These are phyloP conservation scores for Talaromyces ruber DNA, from an alignment of 495 filamentous ascomycete genomes.

Conservation along the genomic window DNA sequence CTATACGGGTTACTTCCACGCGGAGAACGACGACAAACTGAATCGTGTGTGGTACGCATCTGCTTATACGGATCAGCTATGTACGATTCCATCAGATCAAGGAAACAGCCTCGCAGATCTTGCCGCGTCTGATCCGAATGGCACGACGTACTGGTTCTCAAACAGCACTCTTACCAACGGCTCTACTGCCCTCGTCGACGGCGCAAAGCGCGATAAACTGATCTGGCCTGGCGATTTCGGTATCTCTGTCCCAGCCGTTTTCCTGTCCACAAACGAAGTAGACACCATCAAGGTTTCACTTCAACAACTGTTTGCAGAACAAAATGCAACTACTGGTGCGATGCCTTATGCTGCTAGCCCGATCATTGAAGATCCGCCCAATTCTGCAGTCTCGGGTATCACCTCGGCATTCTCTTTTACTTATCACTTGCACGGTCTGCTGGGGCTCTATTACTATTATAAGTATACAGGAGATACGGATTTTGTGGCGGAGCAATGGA, in stretches of 20 bases:
- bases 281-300: slow-evolving; percentile 31
- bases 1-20: slow-evolving; percentile 54
- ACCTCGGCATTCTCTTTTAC: slow-evolving; percentile 38
- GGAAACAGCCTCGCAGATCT: slow-evolving; percentile 13
- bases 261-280: slow-evolving; percentile 46
- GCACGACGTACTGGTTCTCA: slow-evolving; percentile 11
- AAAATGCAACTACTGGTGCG: neutral
- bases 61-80: slow-evolving; percentile 52
- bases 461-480: slow-evolving; percentile 40
- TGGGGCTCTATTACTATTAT: slow-evolving; percentile 45
- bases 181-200: slow-evolving; percentile 39
- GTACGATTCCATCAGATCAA: slow-evolving; percentile 38
- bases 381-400: slow-evolving; percentile 45
- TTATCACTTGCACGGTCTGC: slow-evolving; percentile 49
- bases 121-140: neutral
- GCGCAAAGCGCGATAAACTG: slow-evolving; percentile 49
- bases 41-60: slow-evolving; percentile 59
- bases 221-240: slow-evolving; percentile 54
- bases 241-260: slow-evolving; percentile 41
- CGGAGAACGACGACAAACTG: slow-evolving; percentile 40
- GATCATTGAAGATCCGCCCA: slow-evolving; percentile 25
- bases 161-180: slow-evolving; percentile 37
- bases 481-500: slow-evolving; percentile 37
- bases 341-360: neutral
- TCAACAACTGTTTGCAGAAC: neutral